Percentiles rank a stretch among this genome's conserved stretches.
phyloP scores from a whole-genome alignment of 306 rosid genomes.

The Sesbania bispinosa region DNA sequence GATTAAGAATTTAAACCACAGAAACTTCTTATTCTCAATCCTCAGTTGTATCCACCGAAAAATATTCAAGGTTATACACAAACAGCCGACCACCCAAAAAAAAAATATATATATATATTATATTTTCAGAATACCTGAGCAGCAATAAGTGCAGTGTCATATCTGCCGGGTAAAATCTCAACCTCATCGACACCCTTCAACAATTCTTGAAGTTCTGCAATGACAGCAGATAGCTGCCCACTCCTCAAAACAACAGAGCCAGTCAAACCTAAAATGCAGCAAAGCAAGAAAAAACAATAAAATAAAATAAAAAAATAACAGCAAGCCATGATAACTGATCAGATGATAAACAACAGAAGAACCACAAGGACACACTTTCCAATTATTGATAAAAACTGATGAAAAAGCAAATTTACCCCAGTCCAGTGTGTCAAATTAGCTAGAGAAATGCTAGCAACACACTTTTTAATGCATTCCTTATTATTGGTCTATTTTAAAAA shows the following conservation, averaged over 20 bases:
- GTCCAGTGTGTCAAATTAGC: too few relatives aligned
- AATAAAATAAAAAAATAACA: not conserved
- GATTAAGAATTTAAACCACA: too few relatives aligned
- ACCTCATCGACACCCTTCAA: conserved; percentile 57
- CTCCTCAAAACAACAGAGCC: conserved; percentile 67
- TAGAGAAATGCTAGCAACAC: too few relatives aligned
- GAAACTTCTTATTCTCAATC: not conserved
- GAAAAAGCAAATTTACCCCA: not conserved
- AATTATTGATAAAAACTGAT: not conserved
- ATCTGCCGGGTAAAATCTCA: conserved; percentile 46
- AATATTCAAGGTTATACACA: not conserved
- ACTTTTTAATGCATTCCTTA: too few relatives aligned
- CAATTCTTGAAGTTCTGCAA: conserved; percentile 68
- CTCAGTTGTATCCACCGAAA: not conserved
- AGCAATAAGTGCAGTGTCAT: conserved; percentile 45
- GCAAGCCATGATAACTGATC: not conserved
- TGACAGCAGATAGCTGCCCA: conserved; percentile 57
- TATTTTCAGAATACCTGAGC: conserved; percentile 55
- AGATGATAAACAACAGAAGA: not conserved
- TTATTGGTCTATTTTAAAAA: too few relatives aligned
- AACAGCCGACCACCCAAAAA: too few relatives aligned
- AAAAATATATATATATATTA: too few relatives aligned
- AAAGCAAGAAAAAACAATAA: too few relatives aligned
- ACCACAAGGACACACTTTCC: not conserved
- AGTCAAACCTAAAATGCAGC: conserved; percentile 56